phyloP scores from a whole-genome alignment of 306 rosid genomes.

The Prunus davidiana region DNA sequence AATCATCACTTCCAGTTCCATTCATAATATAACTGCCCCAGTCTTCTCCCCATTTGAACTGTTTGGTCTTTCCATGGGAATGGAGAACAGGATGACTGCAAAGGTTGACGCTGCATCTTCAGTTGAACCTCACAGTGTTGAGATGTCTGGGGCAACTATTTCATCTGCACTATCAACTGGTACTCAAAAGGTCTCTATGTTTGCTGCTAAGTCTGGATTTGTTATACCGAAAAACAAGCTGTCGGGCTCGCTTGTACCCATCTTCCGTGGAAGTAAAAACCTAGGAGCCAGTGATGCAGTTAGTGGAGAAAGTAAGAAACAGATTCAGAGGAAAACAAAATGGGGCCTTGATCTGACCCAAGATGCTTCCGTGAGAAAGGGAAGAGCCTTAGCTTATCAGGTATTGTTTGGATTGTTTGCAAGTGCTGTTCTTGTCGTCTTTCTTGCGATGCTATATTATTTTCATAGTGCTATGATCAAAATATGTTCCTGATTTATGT shows the following conservation, averaged over 20 bases:
- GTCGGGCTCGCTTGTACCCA: slow-evolving; percentile 81
- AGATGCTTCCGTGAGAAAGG: slow-evolving; percentile 66
- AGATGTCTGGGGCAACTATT: slow-evolving; percentile 51
- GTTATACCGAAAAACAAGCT: slow-evolving; percentile 92
- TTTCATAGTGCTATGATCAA: not conserved
- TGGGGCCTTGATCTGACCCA: slow-evolving; percentile 82
- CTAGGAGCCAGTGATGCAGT: slow-evolving; percentile 42
- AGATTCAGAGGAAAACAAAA: slow-evolving; percentile 64
- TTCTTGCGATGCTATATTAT: not conserved
- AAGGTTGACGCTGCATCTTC: slow-evolving; percentile 37
- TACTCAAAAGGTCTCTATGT: slow-evolving; percentile 67
- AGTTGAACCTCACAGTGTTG: slow-evolving; percentile 37
- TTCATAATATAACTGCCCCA: no score
- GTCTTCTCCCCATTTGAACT: no score
- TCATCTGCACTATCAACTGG: slow-evolving; percentile 43
- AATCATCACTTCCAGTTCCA: no score
- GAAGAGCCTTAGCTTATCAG: slow-evolving; percentile 83
- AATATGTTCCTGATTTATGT: not conserved
- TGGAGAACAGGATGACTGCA: slow-evolving; percentile 40
- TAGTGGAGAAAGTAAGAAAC: slow-evolving; percentile 55
- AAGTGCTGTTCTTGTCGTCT: slow-evolving; percentile 6
- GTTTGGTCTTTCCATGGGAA: no score
- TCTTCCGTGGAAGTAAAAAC: slow-evolving; percentile 55
- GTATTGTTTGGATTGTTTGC: slow-evolving; percentile 39
- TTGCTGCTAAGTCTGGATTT: slow-evolving; percentile 82